These are phyloP conservation scores for Zizania latifolia DNA, from an alignment of 176 grass and related monocot species.

Conservation along the genomic window DNA sequence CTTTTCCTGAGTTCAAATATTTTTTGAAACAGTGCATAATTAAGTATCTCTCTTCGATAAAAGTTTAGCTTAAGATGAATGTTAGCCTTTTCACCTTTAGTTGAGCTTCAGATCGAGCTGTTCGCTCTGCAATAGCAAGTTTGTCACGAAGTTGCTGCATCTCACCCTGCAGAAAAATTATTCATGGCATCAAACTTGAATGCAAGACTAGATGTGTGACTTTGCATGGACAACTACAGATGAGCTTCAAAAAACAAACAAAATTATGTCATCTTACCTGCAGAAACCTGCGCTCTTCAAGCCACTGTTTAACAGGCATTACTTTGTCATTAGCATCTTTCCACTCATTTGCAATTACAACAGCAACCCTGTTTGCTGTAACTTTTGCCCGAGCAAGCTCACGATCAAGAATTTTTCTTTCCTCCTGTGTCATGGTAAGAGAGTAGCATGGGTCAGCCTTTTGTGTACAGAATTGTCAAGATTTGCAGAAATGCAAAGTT, in stretches of 20 bases:
- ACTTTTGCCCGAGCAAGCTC: conserved; percentile 92
- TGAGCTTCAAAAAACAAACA: conserved; percentile 4
- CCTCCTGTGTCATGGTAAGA: conserved; percentile 48
- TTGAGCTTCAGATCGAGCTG: conserved; percentile 77
- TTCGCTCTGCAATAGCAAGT: conserved; percentile 76
- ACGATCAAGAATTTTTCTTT: conserved; percentile 80
- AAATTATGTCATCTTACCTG: conserved; percentile 42
- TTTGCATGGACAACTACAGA: not conserved
- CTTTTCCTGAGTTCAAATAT: conserved; percentile 73
- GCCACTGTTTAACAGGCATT: conserved; percentile 99
- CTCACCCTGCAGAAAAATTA: conserved; percentile 60
- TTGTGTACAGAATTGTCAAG: not conserved
- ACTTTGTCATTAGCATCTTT: conserved; percentile 99
- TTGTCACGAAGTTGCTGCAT: conserved; percentile 97
- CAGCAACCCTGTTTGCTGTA: conserved; percentile 88
- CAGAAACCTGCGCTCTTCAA: conserved; percentile 95
- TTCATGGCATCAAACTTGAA: not conserved
- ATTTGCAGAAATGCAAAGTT: conserved; percentile 2
- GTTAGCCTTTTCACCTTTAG: conserved; percentile 55
- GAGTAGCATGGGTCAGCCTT: conserved; percentile 17
- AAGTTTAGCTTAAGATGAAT: conserved; percentile 10
- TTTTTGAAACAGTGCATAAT: not conserved
- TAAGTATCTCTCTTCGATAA: not conserved
- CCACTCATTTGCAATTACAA: conserved; percentile 95
- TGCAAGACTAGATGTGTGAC: not conserved